A percentile compares a stretch with the other conserved stretches of the same genome.
phyloP scores from a whole-genome alignment of 2,329 filamentous ascomycete genomes.

The Paracamarosporium sp. region DNA sequence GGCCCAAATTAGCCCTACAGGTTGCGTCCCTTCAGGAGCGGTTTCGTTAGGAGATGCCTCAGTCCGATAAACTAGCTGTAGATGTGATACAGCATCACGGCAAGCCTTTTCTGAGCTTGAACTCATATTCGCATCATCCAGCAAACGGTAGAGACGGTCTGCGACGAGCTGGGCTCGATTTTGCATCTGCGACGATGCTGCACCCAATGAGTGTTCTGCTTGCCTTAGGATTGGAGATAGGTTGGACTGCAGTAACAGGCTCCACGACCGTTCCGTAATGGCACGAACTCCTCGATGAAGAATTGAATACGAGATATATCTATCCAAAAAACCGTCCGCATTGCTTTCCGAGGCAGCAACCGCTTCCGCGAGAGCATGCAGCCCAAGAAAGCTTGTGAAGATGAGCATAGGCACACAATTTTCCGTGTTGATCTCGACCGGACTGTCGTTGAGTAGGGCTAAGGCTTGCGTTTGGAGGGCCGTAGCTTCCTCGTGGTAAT shows the following conservation, averaged over 20 bases:
- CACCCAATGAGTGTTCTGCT: constrained; percentile 4
- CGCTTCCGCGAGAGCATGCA: constrained; percentile 23
- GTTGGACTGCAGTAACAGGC: constrained; percentile 14
- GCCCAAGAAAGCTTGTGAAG: constrained; percentile 20
- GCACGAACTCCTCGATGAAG: constrained; percentile 24
- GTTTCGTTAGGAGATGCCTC: background rate
- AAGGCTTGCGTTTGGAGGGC: constrained; percentile 22
- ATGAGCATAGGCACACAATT: constrained; percentile 24
- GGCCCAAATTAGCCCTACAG: constrained; percentile 19
- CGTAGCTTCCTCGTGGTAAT: constrained; percentile 22
- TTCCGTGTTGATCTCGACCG: constrained; percentile 10
- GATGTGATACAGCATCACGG: constrained; percentile 17
- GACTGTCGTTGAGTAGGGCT: constrained; percentile 14
- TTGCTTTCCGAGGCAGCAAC: constrained; percentile 12
- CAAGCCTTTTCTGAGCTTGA: constrained; percentile 12
- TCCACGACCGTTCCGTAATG: constrained; percentile 19
- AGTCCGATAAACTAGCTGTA: constrained; percentile 18
- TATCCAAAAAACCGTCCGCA: constrained; percentile 20
- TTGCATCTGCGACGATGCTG: constrained; percentile 9
- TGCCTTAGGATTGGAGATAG: constrained; percentile 15
- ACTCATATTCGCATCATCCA: constrained; percentile 16
- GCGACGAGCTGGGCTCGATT: constrained; percentile 11
- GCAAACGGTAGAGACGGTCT: constrained; percentile 12
- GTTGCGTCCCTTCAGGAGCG: background rate
- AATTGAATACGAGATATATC: constrained; percentile 23